Evolutionary conservation across 345 rosid species (phyloP).

Genomic region (Turnera subulata): DNA sequence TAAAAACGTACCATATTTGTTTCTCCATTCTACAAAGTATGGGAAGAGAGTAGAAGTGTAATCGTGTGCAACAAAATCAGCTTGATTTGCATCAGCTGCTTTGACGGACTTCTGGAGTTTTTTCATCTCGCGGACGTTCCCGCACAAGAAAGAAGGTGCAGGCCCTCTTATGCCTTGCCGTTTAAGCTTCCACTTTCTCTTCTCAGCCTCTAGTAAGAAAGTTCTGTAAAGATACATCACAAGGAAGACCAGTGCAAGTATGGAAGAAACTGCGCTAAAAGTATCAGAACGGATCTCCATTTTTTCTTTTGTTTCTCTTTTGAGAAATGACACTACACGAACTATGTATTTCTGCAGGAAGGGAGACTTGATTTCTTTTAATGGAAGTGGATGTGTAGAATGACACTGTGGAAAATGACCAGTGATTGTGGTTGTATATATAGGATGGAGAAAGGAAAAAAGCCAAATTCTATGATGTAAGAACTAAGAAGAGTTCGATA

Average conservation of each 20-base stretch:
- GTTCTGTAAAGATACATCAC: conserved; percentile 17
- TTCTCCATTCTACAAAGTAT: conserved; percentile 71
- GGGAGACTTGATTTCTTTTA: no score
- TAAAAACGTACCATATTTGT: conserved; percentile 49
- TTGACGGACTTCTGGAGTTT: conserved; percentile 29
- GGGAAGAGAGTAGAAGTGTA: conserved; percentile 74
- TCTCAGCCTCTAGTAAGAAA: conserved; percentile 20
- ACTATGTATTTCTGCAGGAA: no score
- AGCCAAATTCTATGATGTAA: no score
- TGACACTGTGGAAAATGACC: no score
- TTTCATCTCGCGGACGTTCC: conserved; percentile 68
- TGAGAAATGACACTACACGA: no score
- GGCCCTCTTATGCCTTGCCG: conserved; percentile 76
- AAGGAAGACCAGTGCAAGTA: conserved; percentile 6
- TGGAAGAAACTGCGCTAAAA: no score
- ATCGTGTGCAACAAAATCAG: conserved; percentile 50
- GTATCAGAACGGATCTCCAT: no score
- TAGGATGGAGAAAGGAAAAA: no score
- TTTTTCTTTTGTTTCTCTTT: no score
- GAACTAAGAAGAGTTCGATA: no score
- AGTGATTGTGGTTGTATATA: no score
- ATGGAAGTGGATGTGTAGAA: no score
- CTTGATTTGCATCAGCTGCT: conserved; percentile 1
- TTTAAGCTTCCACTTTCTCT: conserved; percentile 37
- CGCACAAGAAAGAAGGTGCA: conserved; percentile 48